These are phyloP conservation scores for Trebouxiophyceae sp. DNA, from an alignment of 163 green algal genomes.

Conservation along the genomic window DNA sequence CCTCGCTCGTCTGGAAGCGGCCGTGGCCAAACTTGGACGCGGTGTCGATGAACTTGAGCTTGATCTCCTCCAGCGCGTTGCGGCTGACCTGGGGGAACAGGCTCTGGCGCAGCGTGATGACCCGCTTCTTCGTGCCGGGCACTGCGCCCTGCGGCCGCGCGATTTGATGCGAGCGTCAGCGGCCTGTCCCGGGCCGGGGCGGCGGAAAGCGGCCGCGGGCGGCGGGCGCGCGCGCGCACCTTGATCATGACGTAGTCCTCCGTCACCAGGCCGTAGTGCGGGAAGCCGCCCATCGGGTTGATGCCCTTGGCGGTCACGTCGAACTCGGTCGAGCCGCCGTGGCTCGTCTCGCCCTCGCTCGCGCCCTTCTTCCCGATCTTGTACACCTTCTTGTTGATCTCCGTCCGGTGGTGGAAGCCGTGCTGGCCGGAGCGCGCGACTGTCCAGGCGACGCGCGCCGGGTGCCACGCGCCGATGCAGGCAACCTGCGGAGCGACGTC, in stretches of 20 bases:
- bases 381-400: slow-evolving; percentile 96
- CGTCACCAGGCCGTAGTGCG: slow-evolving; percentile 91
- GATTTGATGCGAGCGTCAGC: background rate
- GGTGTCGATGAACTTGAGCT: slow-evolving; percentile 99
- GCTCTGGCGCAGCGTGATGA: slow-evolving; percentile 90
- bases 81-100: slow-evolving; percentile 87
- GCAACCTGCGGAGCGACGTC: slow-evolving; percentile 54
- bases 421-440: slow-evolving; percentile 92
- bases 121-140: slow-evolving; percentile 87
- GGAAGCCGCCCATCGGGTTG: slow-evolving; percentile 98
- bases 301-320: slow-evolving; percentile 98
- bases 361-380: slow-evolving; percentile 89
- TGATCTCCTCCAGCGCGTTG: slow-evolving; percentile 83
- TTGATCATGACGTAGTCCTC: slow-evolving; percentile 99
- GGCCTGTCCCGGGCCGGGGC: no score
- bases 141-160: slow-evolving; percentile 49
- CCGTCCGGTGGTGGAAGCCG: slow-evolving; percentile 97
- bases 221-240: slow-evolving; percentile 26
- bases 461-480: slow-evolving; percentile 99
- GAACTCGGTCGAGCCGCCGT: slow-evolving; percentile 90
- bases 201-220: background rate
- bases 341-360: slow-evolving; percentile 58
- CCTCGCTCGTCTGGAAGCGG: slow-evolving; percentile 83
- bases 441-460: slow-evolving; percentile 92
- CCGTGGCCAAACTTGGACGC: slow-evolving; percentile 95